These are phyloP conservation scores for Stagonosporopsis chrysanthemi DNA, from an alignment of 2,329 filamentous ascomycete species.

Conservation along the genomic window DNA sequence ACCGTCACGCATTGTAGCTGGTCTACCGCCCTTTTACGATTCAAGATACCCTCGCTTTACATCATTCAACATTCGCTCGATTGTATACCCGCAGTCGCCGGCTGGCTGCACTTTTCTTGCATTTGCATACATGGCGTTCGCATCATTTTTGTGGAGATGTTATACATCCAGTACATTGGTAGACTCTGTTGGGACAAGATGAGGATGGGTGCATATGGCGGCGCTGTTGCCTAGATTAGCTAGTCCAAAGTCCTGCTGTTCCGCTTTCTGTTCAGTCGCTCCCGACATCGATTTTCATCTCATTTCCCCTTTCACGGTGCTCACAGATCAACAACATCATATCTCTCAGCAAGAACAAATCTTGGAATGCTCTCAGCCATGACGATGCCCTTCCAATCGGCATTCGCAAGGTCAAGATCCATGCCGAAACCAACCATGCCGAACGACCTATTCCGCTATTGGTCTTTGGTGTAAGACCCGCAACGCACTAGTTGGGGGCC, in stretches of 20 bases:
- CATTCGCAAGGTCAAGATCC: conserved; percentile 1
- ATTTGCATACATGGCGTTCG: conserved; percentile 35
- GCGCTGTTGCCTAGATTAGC: conserved; percentile 36
- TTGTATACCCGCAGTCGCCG: conserved; percentile 23
- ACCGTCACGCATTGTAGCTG: conserved; percentile 20
- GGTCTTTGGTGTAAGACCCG: conserved; percentile 36
- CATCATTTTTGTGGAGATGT: conserved; percentile 24
- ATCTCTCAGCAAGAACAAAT: neutral
- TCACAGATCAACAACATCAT: conserved; percentile 1
- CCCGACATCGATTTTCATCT: conserved; percentile 3
- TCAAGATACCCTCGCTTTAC: conserved; percentile 37
- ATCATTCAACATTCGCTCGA: conserved; percentile 22
- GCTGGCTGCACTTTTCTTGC: conserved; percentile 19
- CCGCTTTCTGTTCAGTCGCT: conserved; percentile 11
- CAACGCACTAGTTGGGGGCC: conserved; percentile 45
- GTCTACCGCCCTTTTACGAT: conserved; percentile 33
- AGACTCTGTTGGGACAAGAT: conserved; percentile 30
- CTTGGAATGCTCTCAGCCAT: conserved; percentile 1
- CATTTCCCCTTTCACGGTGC: conserved; percentile 1
- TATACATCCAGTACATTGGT: conserved; percentile 21
- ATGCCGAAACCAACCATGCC: conserved; percentile 12
- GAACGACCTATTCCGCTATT: conserved; percentile 9
- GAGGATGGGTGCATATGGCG: conserved; percentile 34
- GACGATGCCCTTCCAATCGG: conserved; percentile 3
- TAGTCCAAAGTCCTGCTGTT: conserved; percentile 21